Percentiles rank a stretch among this genome's conserved stretches.
These are phyloP conservation scores for Chlorencoelia australis DNA, from an alignment of 2,329 filamentous ascomycete genomes.

Conservation along the genomic window DNA sequence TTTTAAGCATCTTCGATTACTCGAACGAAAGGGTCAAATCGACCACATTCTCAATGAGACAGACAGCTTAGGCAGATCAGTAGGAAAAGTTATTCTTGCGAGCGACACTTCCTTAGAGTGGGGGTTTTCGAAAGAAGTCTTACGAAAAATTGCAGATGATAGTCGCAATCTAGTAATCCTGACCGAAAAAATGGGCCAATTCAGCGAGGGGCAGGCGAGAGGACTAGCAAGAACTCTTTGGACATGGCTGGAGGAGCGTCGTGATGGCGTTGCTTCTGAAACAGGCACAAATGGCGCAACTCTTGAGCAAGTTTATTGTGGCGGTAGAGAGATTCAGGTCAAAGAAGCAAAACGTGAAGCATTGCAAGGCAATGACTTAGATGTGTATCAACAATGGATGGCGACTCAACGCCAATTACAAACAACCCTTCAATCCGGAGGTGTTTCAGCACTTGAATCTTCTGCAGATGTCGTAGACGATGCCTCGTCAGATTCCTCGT, in stretches of 20 bases:
- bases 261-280: slow-evolving; percentile 52
- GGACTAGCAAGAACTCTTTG: slow-evolving; percentile 64
- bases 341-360: slow-evolving; percentile 51
- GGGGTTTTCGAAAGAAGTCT: slow-evolving; percentile 80
- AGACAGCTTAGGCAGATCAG: slow-evolving; percentile 33
- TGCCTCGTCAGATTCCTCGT: slow-evolving; percentile 75
- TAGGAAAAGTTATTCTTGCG: slow-evolving; percentile 71
- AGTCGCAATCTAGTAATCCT: slow-evolving; percentile 76
- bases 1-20: slow-evolving; percentile 71
- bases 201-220: slow-evolving; percentile 17
- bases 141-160: slow-evolving; percentile 66
- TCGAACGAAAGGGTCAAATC: slow-evolving; percentile 75
- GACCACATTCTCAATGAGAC: slow-evolving; percentile 50
- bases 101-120: slow-evolving; percentile 87
- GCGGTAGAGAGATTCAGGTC: slow-evolving; percentile 51
- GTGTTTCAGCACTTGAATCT: slow-evolving; percentile 56
- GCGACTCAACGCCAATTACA: slow-evolving; percentile 82
- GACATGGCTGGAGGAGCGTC: slow-evolving; percentile 65
- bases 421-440: slow-evolving; percentile 63
- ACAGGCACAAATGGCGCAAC: slow-evolving; percentile 42
- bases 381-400: slow-evolving; percentile 83
- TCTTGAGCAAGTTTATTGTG: slow-evolving; percentile 57
- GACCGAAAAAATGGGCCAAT: slow-evolving; percentile 57
- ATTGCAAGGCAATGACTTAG: slow-evolving; percentile 65
- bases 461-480: slow-evolving; percentile 71